Percentiles rank a stretch among this genome's conserved stretches.
These are phyloP conservation scores for Mycena sp. DNA, from an alignment of 1,284 basidiomycete genomes.

Conservation along the genomic window DNA sequence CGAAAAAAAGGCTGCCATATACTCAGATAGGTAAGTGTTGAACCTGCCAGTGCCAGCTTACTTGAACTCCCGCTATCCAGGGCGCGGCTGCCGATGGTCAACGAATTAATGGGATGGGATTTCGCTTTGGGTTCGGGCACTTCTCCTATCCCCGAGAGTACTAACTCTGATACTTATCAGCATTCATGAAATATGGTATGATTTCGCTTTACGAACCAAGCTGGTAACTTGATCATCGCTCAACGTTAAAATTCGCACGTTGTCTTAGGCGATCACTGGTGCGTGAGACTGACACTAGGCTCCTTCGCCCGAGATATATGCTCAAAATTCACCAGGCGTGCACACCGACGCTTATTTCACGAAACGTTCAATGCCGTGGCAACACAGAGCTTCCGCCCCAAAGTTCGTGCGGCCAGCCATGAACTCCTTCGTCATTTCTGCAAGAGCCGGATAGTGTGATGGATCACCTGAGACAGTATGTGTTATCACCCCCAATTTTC, in stretches of 20 bases:
- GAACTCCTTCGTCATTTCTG: constrained; percentile 36
- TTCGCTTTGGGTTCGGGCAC: constrained; percentile 12
- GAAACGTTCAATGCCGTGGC: constrained; percentile 35
- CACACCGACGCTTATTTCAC: constrained; percentile 36
- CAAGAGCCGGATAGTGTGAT: constrained; percentile 31
- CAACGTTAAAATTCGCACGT: too few species aligned
- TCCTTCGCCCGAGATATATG: background rate
- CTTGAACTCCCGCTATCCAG: background rate
- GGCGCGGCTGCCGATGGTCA: constrained; percentile 1
- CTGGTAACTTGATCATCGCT: too few species aligned
- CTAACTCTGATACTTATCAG: background rate
- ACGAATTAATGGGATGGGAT: constrained; percentile 22
- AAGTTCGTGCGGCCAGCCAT: constrained; percentile 32
- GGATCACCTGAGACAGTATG: constrained; percentile 37
- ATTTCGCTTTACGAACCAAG: too few species aligned
- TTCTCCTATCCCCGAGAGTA: background rate
- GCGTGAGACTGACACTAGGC: constrained; percentile 1
- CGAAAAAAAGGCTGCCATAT: constrained; percentile 11
- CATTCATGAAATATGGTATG: constrained; percentile 27
- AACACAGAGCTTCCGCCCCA: constrained; percentile 26
- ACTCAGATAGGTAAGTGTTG: constrained; percentile 15
- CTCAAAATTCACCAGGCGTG: constrained; percentile 29
- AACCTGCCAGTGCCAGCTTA: background rate
- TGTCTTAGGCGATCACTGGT: constrained; percentile 26
- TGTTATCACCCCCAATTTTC: background rate